A percentile compares a stretch with the other conserved stretches of the same genome.
phyloP scores from a whole-genome alignment of 75 land plant species.

The Pinus tabuliformis region DNA sequence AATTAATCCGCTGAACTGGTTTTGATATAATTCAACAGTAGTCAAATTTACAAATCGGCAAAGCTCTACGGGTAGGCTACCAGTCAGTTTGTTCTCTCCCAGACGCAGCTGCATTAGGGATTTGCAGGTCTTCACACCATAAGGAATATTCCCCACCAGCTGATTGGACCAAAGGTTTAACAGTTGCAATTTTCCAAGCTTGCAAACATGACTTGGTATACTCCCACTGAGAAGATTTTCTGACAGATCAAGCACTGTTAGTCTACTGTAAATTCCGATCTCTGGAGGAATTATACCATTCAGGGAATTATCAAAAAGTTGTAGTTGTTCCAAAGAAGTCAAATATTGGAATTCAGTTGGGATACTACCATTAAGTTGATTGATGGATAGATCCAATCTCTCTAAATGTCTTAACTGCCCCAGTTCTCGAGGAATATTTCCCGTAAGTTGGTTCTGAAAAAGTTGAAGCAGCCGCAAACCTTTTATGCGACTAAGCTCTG shows the following conservation, averaged over 20 bases:
- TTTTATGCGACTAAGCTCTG: slow-evolving; percentile 47
- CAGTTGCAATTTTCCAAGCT: slow-evolving; percentile 38
- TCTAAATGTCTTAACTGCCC: slow-evolving; percentile 37
- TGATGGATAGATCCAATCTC: slow-evolving; percentile 70
- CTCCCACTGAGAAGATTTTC: slow-evolving; percentile 55
- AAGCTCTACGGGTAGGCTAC: slow-evolving; percentile 64
- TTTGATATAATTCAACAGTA: slow-evolving; percentile 52
- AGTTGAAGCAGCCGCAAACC: slow-evolving; percentile 43
- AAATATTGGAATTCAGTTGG: slow-evolving; percentile 53
- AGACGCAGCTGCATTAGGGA: slow-evolving; percentile 66
- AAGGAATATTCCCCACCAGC: slow-evolving; percentile 61
- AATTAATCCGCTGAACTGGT: slow-evolving; percentile 63
- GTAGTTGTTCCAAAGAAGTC: slow-evolving; percentile 34
- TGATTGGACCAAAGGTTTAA: slow-evolving; percentile 52
- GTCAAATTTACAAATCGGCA: slow-evolving; percentile 60
- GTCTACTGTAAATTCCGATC: slow-evolving; percentile 44
- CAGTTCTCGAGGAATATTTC: slow-evolving; percentile 49
- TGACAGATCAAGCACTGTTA: slow-evolving; percentile 69
- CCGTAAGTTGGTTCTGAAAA: slow-evolving; percentile 60
- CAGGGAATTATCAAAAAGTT: slow-evolving; percentile 56
- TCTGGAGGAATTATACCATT: slow-evolving; percentile 55
- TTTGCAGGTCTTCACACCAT: slow-evolving; percentile 40
- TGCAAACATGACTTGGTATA: slow-evolving; percentile 55
- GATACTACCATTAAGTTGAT: slow-evolving; percentile 59
- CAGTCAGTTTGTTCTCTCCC: slow-evolving; percentile 57